Evolutionary conservation across 1,284 basidiomycete species (phyloP), one percentile per base, ranked within the genome.

Genomic region (Boletus smithii): DNA sequence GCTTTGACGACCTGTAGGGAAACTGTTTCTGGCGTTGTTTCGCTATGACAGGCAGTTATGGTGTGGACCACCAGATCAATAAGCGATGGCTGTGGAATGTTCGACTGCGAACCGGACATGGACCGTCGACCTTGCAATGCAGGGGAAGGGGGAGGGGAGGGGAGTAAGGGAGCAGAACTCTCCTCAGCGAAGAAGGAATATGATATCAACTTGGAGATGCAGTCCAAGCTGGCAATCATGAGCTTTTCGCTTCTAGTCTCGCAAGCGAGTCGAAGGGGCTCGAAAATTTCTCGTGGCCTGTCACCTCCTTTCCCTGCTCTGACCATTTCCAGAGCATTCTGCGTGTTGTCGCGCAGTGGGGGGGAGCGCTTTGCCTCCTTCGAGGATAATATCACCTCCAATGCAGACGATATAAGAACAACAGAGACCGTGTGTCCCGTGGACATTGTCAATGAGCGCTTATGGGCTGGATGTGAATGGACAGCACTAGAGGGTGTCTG

Each of bases 1-100:
- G 92, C 93, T 67, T 97, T 97, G 53, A 97, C 91, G 52, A 98
- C 92, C 63, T 97, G 95, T 8, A 98, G 74, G 2, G 92, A 94
- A 34, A 97, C 93, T 3, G 91, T 71, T 63, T 95, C 89, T 4
- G 92, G 85, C 0, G 91, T 91, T 16, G 79, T 77, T 67, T 97
- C 91, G 29, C 84, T 80, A 67, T 97, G 95, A 51, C 91, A 95
- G 11, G 91, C 78, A 10, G 95, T 95, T 59, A 98, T 93, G 27
- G 94, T 97, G 65, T 92, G 85, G 4, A 91, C 90, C 48, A 98
- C 91, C 24, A 94, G 71, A 62, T 97, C 95, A 22, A 95, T 88
- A 5, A 97, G 75, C 10, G 86, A 84, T 1, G 81, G 81, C 43
- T 78, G 74, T 45, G 79, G 73, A 29, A 80, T 61, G 55, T 69